Percentiles rank a stretch among this genome's conserved stretches.
phyloP scores from a whole-genome alignment of 257 asterid genomes.

The Coffea canephora region DNA sequence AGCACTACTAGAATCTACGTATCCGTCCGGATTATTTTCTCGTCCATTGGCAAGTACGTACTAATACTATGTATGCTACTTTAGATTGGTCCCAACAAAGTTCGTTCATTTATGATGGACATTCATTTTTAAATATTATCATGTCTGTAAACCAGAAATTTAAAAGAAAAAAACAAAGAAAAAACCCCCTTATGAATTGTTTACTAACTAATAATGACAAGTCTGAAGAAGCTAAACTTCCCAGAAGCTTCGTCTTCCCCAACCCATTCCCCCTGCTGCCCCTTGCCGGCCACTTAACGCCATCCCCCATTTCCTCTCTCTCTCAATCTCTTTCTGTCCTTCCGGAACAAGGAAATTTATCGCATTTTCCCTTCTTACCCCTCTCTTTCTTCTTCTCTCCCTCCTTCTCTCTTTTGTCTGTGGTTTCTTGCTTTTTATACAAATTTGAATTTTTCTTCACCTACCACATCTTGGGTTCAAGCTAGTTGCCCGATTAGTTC shows the following conservation, averaged over 20 bases:
- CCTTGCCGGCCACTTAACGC: slow-evolving; percentile 24
- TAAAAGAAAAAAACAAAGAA: neutral
- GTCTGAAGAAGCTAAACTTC: slow-evolving; percentile 37
- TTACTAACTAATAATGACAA: neutral
- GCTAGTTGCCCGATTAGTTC: neutral
- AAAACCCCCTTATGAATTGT: neutral
- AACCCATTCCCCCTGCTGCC: neutral
- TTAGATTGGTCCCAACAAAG: too few species aligned
- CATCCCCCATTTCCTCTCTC: neutral
- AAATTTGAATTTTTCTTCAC: neutral
- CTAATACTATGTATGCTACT: too few species aligned
- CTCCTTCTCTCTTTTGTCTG: neutral
- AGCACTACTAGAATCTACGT: too few species aligned
- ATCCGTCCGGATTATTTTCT: too few species aligned
- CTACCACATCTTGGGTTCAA: slow-evolving; percentile 1
- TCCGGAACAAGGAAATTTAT: neutral
- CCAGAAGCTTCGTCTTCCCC: slow-evolving; percentile 53
- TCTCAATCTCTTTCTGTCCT: neutral
- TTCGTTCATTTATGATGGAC: too few species aligned
- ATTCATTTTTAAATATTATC: too few species aligned
- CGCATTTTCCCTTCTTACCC: neutral
- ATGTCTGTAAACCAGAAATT: too few species aligned
- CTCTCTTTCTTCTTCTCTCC: neutral
- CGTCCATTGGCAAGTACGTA: too few species aligned
- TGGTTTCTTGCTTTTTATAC: neutral